Base-by-base conservation (phyloP, 352 stramenopile species). In the Blastocystis sp. region DNA sequence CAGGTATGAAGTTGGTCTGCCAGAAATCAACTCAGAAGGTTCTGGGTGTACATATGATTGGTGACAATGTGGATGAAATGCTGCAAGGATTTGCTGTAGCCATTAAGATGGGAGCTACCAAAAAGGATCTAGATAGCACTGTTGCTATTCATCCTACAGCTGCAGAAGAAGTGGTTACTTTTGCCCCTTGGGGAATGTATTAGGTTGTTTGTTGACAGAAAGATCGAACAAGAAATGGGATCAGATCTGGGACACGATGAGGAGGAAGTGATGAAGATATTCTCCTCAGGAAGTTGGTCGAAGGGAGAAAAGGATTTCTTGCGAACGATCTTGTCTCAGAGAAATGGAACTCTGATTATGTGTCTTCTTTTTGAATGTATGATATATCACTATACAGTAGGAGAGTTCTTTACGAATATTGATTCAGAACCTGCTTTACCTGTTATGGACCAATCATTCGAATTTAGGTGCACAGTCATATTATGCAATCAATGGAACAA, bases 51-150 rank as follows among this genome's bases (percentile, higher is more conserved):
- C 95, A 98, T 90, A 90, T 97, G 54, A 93, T 96, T 81, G 95
- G 94, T 74, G 92, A 96, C 63, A 93, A 92, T 59, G 93, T 92
- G 1, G 95, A 98, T 90, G 96, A 98, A 91, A 97, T 98, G 92
- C 92, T 98, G 66, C 95, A 98, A 90, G 95, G 95, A 85, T 98
- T 98, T 88, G 96, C 92, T 43, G 94, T 98, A 2, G 95, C 96
- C 2, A 93, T 98, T 88, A 98, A 98, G 90, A 97, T 97, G 93
- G 95, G 94, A 58, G 95, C 94, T 5, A 98, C 95, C 65, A 98
- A 98, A 90, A 92, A 92, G 46, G 95, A 99, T 89, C 97, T 98
- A 88, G 94, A 98, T 89, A 92, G 92, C 66, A 94, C 93, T 63
- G 93, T 98, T 73, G 95, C 93, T 35, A 97, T 98, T 88, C 95